Percentiles rank a stretch among this genome's conserved stretches.
Conservation (phyloP, 2,329 filamentous ascomycete genomes). For the Alternaria viburni region DNA sequence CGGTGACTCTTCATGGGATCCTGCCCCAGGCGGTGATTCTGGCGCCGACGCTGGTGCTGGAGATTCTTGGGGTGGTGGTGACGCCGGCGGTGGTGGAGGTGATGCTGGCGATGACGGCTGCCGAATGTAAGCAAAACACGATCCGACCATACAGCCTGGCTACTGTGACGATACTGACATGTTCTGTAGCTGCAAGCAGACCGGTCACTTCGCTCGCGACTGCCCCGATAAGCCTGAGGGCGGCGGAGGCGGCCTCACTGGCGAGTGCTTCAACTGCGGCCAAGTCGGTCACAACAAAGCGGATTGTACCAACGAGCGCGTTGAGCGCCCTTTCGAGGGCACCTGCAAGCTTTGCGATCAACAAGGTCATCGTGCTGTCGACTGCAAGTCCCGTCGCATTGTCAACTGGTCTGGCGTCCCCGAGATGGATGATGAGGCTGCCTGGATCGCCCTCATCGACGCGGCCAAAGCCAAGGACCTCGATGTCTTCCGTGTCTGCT, state of each 20-base stretch:
- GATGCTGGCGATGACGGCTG: slow-evolving; percentile 45
- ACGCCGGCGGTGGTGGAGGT: slow-evolving; percentile 18
- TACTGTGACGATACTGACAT: slow-evolving; percentile 33
- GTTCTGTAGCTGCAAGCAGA: slow-evolving; percentile 48
- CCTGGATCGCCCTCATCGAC: slow-evolving; percentile 58
- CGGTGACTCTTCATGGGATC: slow-evolving; percentile 18
- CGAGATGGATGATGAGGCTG: slow-evolving; percentile 56
- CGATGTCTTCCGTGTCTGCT: slow-evolving; percentile 54
- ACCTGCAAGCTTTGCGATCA: slow-evolving; percentile 64
- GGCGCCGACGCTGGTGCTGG: slow-evolving; percentile 7
- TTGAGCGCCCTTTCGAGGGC: slow-evolving; percentile 60
- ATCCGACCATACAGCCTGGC: neutral
- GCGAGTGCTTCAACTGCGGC: slow-evolving; percentile 67
- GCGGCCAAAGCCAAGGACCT: slow-evolving; percentile 58
- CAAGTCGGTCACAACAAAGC: slow-evolving; percentile 66
- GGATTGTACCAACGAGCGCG: slow-evolving; percentile 65
- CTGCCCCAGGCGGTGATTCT: slow-evolving; percentile 11
- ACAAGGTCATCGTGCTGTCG: slow-evolving; percentile 54
- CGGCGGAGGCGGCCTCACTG: slow-evolving; percentile 44
- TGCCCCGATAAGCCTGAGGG: slow-evolving; percentile 53
- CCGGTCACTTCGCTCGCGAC: slow-evolving; percentile 57
- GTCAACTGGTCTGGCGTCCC: slow-evolving; percentile 50
- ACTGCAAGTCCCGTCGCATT: slow-evolving; percentile 54
- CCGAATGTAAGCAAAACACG: slow-evolving; percentile 47
- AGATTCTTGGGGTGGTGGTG: slow-evolving; percentile 27